These are phyloP conservation scores for Zasmidium cellare DNA, from an alignment of 2,329 filamentous ascomycete genomes.

Conservation along the genomic window DNA sequence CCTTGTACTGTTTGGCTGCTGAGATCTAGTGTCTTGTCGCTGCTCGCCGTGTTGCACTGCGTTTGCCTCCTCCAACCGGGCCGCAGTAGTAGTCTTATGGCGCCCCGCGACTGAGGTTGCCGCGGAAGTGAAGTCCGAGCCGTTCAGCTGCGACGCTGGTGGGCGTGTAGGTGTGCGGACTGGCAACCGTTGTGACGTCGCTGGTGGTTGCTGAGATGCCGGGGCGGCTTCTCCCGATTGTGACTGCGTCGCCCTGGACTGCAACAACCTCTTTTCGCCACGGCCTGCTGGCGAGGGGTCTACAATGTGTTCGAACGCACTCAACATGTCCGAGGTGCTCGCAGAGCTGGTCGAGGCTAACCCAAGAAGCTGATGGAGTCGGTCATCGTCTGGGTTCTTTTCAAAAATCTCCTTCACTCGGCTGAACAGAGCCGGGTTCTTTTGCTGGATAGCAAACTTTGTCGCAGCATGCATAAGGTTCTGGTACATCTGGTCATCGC, in stretches of 20 bases:
- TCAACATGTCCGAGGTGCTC: neutral
- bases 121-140: too few relatives aligned
- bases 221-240: too few relatives aligned
- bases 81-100: too few relatives aligned
- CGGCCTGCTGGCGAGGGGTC: neutral
- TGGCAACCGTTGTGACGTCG: too few relatives aligned
- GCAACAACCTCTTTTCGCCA: too few relatives aligned
- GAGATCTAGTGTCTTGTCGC: too few relatives aligned
- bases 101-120: too few relatives aligned
- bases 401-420: conserved; percentile 6
- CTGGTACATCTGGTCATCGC: neutral
- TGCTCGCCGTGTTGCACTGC: too few relatives aligned
- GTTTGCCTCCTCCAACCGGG: too few relatives aligned
- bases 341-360: neutral
- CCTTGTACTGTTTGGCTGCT: neutral
- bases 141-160: too few relatives aligned
- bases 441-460: conserved; percentile 3
- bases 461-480: conserved; percentile 1
- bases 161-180: too few relatives aligned
- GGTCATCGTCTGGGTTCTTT: neutral
- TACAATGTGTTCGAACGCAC: neutral
- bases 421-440: neutral
- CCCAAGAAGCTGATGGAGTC: neutral
- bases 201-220: too few relatives aligned
- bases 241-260: neutral